These are phyloP conservation scores for Immersiporthe knoxdaviesiana DNA, from an alignment of 2,329 filamentous ascomycete genomes.

Conservation along the genomic window DNA sequence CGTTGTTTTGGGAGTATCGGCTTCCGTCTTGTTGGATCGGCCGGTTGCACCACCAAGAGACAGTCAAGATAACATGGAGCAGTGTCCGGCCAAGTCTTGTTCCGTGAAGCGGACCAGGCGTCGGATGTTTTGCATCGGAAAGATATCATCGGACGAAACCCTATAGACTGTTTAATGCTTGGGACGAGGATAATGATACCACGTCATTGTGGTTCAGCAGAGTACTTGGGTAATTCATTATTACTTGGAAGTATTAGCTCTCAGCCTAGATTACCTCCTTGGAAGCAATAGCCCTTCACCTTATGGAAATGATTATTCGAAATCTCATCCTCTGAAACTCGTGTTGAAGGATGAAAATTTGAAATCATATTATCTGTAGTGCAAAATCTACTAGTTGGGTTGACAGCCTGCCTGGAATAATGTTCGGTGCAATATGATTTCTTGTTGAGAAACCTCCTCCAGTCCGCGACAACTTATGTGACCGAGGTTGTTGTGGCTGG, in stretches of 20 bases:
- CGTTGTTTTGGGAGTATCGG: conserved; percentile 12
- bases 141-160: conserved; percentile 7
- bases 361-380: too few relatives aligned
- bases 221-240: not conserved
- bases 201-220: not conserved
- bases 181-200: not conserved
- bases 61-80: not conserved
- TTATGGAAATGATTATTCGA: not conserved
- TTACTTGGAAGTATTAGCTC: not conserved
- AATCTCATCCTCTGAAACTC: not conserved
- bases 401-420: not conserved
- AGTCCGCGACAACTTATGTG: too few relatives aligned
- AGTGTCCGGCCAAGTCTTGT: not conserved
- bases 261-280: not conserved
- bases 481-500: too few relatives aligned
- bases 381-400: too few relatives aligned
- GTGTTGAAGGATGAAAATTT: not conserved
- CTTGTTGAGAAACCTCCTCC: not conserved
- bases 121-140: conserved; percentile 4
- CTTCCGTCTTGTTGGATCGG: not conserved
- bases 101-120: not conserved
- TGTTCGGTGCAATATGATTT: not conserved
- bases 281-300: not conserved
- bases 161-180: conserved; percentile 5
- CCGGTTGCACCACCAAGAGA: not conserved